Evolutionary conservation across 139 green algal genomes (phyloP).

Genomic region (Yamagishiella unicocca): DNA sequence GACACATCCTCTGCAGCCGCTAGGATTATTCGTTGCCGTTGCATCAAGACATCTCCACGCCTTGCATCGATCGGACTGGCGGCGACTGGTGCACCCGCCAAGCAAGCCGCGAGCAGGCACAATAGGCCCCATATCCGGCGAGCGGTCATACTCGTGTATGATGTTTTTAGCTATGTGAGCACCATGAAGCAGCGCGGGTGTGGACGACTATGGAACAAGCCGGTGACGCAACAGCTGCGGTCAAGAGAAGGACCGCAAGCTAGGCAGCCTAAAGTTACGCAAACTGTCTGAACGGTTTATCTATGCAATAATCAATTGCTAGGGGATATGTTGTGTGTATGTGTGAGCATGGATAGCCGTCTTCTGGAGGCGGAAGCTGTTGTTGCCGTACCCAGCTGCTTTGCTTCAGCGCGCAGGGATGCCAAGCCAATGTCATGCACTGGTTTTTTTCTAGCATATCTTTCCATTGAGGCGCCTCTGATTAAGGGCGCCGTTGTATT

Average conservation of each 20-base stretch:
- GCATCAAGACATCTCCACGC: not conserved
- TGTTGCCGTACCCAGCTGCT: no score
- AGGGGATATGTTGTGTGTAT: no score
- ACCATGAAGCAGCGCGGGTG: no score
- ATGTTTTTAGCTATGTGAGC: not conserved
- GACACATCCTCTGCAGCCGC: not conserved
- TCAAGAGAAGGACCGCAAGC: not conserved
- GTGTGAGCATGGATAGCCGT: no score
- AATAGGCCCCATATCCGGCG: not conserved
- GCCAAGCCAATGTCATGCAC: not conserved
- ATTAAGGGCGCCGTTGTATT: no score
- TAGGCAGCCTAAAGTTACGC: not conserved
- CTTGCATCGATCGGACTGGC: not conserved
- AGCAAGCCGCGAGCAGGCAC: not conserved
- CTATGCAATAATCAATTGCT: not conserved
- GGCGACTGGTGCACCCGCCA: not conserved
- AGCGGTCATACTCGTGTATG: not conserved
- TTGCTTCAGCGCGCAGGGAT: no score
- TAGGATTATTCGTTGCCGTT: not conserved
- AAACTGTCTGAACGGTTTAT: not conserved
- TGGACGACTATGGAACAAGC: no score
- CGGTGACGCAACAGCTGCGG: not conserved
- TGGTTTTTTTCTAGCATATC: not conserved
- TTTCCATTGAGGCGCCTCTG: no score
- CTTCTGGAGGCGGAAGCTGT: no score